Base-by-base conservation (phyloP, 2,329 filamentous ascomycete genomes). In the Aspergillus quadrilineatus region DNA sequence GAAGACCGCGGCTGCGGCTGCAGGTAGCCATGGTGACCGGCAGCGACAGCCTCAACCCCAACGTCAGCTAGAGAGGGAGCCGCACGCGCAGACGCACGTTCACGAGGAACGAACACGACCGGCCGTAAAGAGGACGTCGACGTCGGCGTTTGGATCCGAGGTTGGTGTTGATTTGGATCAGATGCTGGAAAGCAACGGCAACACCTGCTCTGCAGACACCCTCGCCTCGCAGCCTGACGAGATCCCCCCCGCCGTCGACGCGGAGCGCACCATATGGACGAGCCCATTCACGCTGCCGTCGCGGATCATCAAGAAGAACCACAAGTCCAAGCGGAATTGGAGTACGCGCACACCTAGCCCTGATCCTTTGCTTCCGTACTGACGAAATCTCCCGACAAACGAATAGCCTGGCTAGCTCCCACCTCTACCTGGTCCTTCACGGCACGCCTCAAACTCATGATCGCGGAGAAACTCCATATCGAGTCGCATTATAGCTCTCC, bases 311-410 rank as follows among this genome's bases (percentile, higher is more conserved):
- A 62, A 60, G 12, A 58, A 62, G 45, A 57, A 52, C 10, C 22
- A 63, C 15, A 56, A 58, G 15, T 56, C 56, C 3, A 64, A 61
- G 14, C 57, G 57, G 2, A 69, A 66, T 10, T 77, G 74, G 74
- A 74, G 74, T 77, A 53, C 53, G 71, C 49, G 9, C 1, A 9
- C 1, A 41, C 9, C 10, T 17, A 7, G 22, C n/a, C n/a, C 39
- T 42, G 10, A 17, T 17, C 34, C 4, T 5, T 14, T 14, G 34
- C 34, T 37, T 12, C 10, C 12, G 34, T 10, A 12, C 12, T 22
- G 22, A 22, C 22, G 22, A 22, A 4, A 22, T 22, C 22, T 22
- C 22, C 22, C 22, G 22, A 22, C 22, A 22, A 22, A 51, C 29
- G 3, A 28, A 15, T 9, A 48, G 22, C 30, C 4, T 34, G 53